A percentile compares a stretch with the other conserved stretches of the same genome.
phyloP scores from a whole-genome alignment of 2,329 filamentous ascomycete genomes.

The Nemania sp. region DNA sequence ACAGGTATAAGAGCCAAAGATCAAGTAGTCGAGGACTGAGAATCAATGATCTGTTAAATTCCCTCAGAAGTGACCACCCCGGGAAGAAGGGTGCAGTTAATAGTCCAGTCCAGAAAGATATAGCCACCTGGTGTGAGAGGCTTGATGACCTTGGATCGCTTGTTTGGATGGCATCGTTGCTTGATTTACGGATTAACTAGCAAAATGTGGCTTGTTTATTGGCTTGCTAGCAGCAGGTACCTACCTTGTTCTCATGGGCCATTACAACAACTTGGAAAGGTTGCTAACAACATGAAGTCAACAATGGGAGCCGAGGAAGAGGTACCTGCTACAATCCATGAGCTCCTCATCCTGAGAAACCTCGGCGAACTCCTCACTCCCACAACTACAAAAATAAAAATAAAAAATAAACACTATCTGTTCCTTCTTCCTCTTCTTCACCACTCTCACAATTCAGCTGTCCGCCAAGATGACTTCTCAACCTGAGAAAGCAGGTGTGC shows the following conservation, averaged over 20 bases:
- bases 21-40: constrained; percentile 7
- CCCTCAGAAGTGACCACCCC: background rate
- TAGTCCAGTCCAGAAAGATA: constrained; percentile 14
- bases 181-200: constrained; percentile 31
- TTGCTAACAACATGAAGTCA: no score
- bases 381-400: background rate
- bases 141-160: constrained; percentile 36
- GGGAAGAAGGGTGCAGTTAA: constrained; percentile 1
- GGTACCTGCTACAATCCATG: no score
- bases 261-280: no score
- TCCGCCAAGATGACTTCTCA: constrained; percentile 8
- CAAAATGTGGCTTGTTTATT: no score
- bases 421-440: background rate
- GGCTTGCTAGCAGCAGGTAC: no score
- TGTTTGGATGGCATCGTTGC: constrained; percentile 39
- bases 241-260: no score
- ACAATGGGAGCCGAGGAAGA: no score
- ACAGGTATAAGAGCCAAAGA: constrained; percentile 17
- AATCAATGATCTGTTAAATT: constrained; percentile 15
- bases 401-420: background rate
- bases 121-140: constrained; percentile 36
- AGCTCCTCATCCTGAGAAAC: no score
- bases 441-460: background rate
- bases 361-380: no score
- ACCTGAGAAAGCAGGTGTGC: no score